Percentiles rank a stretch among this genome's conserved stretches.
phyloP scores from a whole-genome alignment of 2,329 filamentous ascomycete genomes.

The Claviceps humidiphila region DNA sequence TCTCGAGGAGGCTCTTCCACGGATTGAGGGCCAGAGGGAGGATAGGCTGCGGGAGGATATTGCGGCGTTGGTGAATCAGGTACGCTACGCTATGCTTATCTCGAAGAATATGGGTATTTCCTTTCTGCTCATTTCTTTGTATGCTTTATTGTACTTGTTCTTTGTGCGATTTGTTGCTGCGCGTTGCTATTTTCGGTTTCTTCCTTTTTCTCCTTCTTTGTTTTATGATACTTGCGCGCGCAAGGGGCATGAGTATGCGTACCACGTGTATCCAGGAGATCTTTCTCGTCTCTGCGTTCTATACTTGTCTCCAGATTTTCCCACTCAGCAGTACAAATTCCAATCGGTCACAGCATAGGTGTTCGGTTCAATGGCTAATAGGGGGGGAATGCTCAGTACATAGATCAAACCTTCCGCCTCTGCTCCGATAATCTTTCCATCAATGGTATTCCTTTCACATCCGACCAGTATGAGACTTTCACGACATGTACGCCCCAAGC shows the following conservation, averaged over 20 bases:
- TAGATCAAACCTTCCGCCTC: constrained; percentile 44
- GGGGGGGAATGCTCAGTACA: constrained; percentile 33
- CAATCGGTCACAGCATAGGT: too few relatives aligned
- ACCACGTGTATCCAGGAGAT: too few relatives aligned
- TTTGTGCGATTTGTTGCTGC: too few relatives aligned
- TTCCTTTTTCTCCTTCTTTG: not conserved
- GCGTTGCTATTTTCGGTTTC: too few relatives aligned
- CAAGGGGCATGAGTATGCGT: too few relatives aligned
- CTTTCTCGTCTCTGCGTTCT: too few relatives aligned
- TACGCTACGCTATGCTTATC: constrained; percentile 14
- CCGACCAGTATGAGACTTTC: constrained; percentile 24
- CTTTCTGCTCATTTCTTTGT: not conserved
- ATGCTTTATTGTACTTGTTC: not conserved
- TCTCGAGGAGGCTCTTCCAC: constrained; percentile 55
- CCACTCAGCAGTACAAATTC: too few relatives aligned
- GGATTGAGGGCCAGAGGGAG: constrained; percentile 37
- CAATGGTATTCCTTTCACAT: constrained; percentile 42
- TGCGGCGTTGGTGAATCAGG: constrained; percentile 46
- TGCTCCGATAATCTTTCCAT: constrained; percentile 47
- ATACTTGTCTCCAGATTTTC: too few relatives aligned
- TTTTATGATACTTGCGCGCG: too few relatives aligned
- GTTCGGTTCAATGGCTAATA: not conserved
- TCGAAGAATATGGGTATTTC: too few relatives aligned
- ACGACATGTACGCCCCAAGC: constrained; percentile 16
- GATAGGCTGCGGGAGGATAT: constrained; percentile 47